Evolutionary conservation across 2,329 filamentous ascomycete species (phyloP), one percentile per base, ranked within the genome.

Genomic region (Hymenoscyphus albidus): DNA sequence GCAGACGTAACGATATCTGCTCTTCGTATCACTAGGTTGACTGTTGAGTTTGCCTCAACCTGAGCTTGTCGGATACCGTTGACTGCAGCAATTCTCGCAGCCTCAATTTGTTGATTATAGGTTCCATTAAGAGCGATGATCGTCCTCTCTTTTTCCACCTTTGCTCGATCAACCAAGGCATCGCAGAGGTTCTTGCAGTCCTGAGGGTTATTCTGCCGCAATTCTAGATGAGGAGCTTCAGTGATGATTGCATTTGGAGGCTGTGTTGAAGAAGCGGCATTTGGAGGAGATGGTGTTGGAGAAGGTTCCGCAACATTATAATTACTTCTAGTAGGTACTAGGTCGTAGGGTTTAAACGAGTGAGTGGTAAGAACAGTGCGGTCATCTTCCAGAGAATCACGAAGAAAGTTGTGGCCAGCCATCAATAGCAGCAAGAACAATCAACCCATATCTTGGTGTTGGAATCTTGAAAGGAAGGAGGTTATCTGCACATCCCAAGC

Each of bases 51-150:
- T 18, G 67, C 67, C 31, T 64, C 65, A 35, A 51, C 40, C 12
- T 69, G 62, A 16, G 66, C 66, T 31, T 64, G 60, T 44, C 63
- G 64, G 63, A 68, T 67, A 35, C 61, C 63, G 55, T 67, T 65
- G 0, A 64, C 64, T 12, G 66, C 66, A 5, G 66, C 66, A 18
- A 65, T 65, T 10, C 63, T 66, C 16, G 66, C 66, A 35, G 64
- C 51, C 48, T 65, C 65, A 7, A 70, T 59, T 51, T 67, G 65
- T 44, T 70, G 68, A n/a, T 65, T 67, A 42, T 68, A 70, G 16
- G 67, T 68, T 3, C 65, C 68, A 48, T 70, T 70, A 2, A 70
- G 62, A 13, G 64, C 65, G 42, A 70, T 68, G 54, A 70, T 70
- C 2, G 64, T 70, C n/a, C 67, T 58, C 0, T 65, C 67, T 10